Evolutionary conservation across 768 basidiomycete species (phyloP).

Genomic region (Hygrocybe punicea): DNA sequence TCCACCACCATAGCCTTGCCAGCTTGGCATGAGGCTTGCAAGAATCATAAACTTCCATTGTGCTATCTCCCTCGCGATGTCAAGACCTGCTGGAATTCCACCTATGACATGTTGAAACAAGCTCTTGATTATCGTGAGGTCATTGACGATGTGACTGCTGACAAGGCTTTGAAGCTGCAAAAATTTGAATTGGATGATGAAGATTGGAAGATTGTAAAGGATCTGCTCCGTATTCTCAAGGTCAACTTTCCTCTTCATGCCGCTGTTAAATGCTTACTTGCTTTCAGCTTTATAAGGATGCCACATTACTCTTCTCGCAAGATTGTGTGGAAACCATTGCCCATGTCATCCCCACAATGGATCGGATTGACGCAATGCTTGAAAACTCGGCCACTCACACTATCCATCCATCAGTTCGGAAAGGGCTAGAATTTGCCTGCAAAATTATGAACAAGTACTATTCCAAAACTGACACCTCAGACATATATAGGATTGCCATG

Average conservation of each 20-base stretch:
- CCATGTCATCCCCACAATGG: conserved; percentile 4
- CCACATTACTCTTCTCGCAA: background rate
- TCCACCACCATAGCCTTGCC: conserved; percentile 32
- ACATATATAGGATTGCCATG: conserved; percentile 38
- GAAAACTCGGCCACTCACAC: background rate
- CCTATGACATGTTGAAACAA: background rate
- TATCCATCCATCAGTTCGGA: conserved; percentile 17
- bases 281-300: background rate
- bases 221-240: conserved; percentile 12
- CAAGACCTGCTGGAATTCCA: background rate
- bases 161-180: conserved; percentile 7
- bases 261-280: background rate
- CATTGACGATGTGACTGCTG: conserved; percentile 17
- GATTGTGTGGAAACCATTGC: background rate
- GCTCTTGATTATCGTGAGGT: conserved; percentile 16
- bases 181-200: conserved; percentile 9
- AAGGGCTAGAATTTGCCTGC: conserved; percentile 23
- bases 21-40: conserved; percentile 22
- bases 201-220: conserved; percentile 21
- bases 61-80: background rate
- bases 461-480: conserved; percentile 27
- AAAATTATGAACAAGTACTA: conserved; percentile 34
- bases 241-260: background rate
- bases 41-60: background rate
- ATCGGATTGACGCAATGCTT: background rate